Evolutionary conservation across 2,329 filamentous ascomycete genomes (phyloP), one percentile per base, ranked within the genome.

Genomic region (Ophiostoma populinum): DNA sequence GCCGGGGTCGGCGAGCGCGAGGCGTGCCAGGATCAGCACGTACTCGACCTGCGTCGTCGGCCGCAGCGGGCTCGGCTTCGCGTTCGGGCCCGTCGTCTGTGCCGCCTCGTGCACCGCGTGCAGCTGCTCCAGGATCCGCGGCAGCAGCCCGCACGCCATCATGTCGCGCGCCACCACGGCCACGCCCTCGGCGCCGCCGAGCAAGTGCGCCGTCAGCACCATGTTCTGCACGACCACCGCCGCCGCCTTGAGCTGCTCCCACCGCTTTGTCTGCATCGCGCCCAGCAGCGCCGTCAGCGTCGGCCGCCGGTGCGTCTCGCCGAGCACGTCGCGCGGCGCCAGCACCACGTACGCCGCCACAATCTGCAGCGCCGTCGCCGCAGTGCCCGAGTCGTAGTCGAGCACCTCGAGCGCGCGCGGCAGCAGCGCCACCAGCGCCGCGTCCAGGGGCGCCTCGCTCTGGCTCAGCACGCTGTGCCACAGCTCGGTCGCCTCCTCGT

Each of bases 401-500:
- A 86, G 60, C 7, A 82, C 62, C 1, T 72, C 72, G 11, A 85
- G 66, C 1, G 71, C 63, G 30, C 65, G 56, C n/a, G 70, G 65
- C 3, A 72, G 64, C 24, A 87, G 61, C 4, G 62, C 58, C 4
- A 79, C 52, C n/a, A 86, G 56, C 11, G 74, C 70, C 1, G 63
- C 56, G 1, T 71, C 64, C 3, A 75, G 57, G 1, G 78, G 74
- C 10, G 70, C 57, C 7, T 66, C 63, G 39, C 74, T 75, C 47
- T 82, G 72, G 42, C 63, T 62, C 24, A 86, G 55, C 9, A 94
- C 72, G 2, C 78, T 71, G 22, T 69, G 66, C 87, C 87, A 95
- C 3, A 98, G 67, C 37, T 94, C 86, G 11, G 95, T 62, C 0
- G 83, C 81, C 51, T 98, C 90, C 42, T 95, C 90, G 10, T 93